A percentile compares a stretch with the other conserved stretches of the same genome.
Evolutionary conservation across 78 protist genomes (phyloP).

Genomic region (Dictyostelium brefeldianum): DNA sequence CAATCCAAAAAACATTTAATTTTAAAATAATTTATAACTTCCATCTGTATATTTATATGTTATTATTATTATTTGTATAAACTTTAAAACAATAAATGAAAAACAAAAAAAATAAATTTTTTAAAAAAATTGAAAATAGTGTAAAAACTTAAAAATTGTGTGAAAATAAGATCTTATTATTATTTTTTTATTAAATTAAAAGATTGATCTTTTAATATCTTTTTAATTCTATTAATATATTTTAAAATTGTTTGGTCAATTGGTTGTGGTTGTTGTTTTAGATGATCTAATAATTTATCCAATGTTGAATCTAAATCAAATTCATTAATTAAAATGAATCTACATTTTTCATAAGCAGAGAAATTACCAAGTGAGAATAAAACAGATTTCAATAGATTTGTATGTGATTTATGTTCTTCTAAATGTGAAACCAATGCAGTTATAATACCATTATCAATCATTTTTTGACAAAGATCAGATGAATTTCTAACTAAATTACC

Average conservation of each 20-base stretch:
- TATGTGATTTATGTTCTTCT: not conserved
- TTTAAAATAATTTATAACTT: too few species aligned
- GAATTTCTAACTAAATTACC: constrained; percentile 92
- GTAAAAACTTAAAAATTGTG: too few species aligned
- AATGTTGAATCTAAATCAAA: constrained; percentile 14
- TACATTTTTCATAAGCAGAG: constrained; percentile 22
- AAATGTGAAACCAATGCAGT: not conserved
- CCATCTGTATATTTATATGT: too few species aligned
- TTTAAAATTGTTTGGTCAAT: not conserved
- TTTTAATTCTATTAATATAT: constrained; percentile 26
- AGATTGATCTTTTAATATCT: not conserved
- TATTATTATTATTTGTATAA: too few species aligned
- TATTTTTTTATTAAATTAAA: too few species aligned
- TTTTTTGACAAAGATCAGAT: constrained; percentile 13
- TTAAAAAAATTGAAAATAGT: too few species aligned
- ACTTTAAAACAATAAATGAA: too few species aligned
- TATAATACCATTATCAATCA: constrained; percentile 10
- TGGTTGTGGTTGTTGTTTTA: not conserved
- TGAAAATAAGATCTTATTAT: too few species aligned
- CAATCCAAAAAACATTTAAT: too few species aligned
- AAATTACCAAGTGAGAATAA: constrained; percentile 45
- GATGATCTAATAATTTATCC: not conserved
- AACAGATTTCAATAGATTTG: constrained; percentile 15
- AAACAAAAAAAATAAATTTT: too few species aligned
- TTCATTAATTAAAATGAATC: not conserved